Evolutionary conservation across 176 grass and related monocot species (phyloP).

Genomic region (Thinopyrum elongatum): DNA sequence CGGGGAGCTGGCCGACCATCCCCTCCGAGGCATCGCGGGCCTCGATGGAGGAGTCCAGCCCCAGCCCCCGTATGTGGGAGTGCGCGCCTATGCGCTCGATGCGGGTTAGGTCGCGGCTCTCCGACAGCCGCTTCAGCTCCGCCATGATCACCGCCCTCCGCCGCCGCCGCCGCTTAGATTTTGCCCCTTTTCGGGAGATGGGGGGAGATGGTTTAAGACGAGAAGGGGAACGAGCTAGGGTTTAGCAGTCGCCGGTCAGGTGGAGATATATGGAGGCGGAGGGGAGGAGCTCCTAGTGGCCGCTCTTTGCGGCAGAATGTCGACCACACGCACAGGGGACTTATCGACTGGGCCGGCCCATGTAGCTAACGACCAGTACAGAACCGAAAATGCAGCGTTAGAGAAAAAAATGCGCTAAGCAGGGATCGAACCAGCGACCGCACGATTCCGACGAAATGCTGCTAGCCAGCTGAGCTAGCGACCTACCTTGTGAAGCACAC

Average conservation of each 20-base stretch:
- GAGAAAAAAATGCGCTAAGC: too few relatives aligned
- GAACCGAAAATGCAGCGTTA: too few relatives aligned
- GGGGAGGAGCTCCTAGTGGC: too few relatives aligned
- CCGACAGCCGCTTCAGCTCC: constrained; percentile 80
- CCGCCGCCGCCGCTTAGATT: constrained; percentile 6
- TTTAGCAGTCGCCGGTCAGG: constrained; percentile 11
- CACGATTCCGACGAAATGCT: too few relatives aligned
- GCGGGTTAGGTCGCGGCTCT: constrained; percentile 87
- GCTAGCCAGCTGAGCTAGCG: too few relatives aligned
- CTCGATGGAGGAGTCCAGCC: constrained; percentile 82
- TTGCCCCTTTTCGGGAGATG: background rate
- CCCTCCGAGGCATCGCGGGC: constrained; percentile 82
- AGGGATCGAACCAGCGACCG: too few relatives aligned
- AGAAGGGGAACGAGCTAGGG: constrained; percentile 23
- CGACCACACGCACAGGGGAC: too few relatives aligned
- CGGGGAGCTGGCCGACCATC: constrained; percentile 94
- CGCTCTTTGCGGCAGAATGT: too few relatives aligned
- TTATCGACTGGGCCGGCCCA: too few relatives aligned
- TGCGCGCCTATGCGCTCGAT: constrained; percentile 96
- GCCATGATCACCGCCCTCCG: constrained; percentile 46
- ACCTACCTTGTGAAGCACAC: too few relatives aligned
- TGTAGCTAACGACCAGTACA: too few relatives aligned
- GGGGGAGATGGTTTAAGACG: constrained; percentile 35
- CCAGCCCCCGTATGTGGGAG: constrained; percentile 97
- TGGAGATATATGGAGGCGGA: constrained; percentile 11